phyloP scores from a whole-genome alignment of 2,329 filamentous ascomycete genomes.

The Trichophyton mentagrophytes region DNA sequence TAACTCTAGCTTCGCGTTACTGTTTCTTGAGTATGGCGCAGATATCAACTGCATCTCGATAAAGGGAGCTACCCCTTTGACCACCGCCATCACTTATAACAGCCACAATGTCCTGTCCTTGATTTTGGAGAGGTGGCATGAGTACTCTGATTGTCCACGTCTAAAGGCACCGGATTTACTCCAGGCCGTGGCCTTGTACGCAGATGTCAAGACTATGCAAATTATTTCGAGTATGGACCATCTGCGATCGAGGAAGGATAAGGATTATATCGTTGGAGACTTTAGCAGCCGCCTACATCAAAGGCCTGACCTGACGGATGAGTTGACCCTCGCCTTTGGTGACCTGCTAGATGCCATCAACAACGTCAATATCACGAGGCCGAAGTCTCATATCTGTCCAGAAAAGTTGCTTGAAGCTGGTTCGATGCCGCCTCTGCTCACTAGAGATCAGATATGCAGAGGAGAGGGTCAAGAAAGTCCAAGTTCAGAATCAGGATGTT shows the following conservation, averaged over 20 bases:
- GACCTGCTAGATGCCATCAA: conserved; percentile 9
- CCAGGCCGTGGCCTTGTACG: conserved; percentile 19
- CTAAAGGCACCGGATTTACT: conserved; percentile 20
- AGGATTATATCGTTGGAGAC: conserved; percentile 14
- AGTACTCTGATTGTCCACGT: conserved; percentile 24
- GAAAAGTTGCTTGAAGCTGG: background rate
- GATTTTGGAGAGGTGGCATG: conserved; percentile 25
- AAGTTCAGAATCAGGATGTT: background rate
- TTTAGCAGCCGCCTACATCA: conserved; percentile 11
- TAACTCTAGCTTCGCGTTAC: conserved; percentile 20
- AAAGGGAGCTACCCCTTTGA: conserved; percentile 22
- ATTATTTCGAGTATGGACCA: conserved; percentile 19
- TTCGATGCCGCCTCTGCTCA: background rate
- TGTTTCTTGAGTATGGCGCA: conserved; percentile 26
- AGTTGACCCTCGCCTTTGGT: conserved; percentile 13
- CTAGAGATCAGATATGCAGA: background rate
- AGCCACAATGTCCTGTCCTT: conserved; percentile 24
- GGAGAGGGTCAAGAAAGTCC: background rate
- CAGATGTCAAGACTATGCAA: conserved; percentile 20
- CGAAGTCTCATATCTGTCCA: background rate
- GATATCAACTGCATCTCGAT: conserved; percentile 22
- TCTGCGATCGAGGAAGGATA: conserved; percentile 18
- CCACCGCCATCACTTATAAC: conserved; percentile 25
- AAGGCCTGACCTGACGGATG: conserved; percentile 13
- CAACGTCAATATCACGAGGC: background rate